phyloP scores from a whole-genome alignment of 495 filamentous ascomycete species.

The Sordaria brevicollis region DNA sequence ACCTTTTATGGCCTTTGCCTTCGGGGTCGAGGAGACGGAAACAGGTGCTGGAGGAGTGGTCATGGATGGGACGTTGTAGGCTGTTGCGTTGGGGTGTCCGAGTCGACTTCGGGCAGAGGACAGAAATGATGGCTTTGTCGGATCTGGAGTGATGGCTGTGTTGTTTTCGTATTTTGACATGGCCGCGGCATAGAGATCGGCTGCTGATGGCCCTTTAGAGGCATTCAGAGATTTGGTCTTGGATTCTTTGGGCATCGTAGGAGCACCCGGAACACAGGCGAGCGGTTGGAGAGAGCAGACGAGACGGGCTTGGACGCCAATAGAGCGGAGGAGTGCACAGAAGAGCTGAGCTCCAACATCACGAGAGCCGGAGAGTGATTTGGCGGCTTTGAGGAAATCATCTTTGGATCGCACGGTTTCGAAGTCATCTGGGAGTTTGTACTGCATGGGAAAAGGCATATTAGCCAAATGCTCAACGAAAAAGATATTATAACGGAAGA shows the following conservation, averaged over 20 bases:
- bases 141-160: slow-evolving; percentile 5
- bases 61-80: slow-evolving; percentile 24
- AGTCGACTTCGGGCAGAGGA: slow-evolving; percentile 25
- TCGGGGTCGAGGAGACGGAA: slow-evolving; percentile 13
- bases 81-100: slow-evolving; percentile 32
- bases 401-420: slow-evolving; percentile 45
- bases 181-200: slow-evolving; percentile 21
- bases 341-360: slow-evolving; percentile 87
- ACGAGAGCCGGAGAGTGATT: slow-evolving; percentile 60
- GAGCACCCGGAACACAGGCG: slow-evolving; percentile 51
- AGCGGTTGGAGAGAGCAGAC: slow-evolving; percentile 88
- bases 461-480: slow-evolving; percentile 11
- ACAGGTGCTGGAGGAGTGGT: slow-evolving; percentile 9
- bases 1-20: slow-evolving; percentile 31
- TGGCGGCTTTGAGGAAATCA: slow-evolving; percentile 64
- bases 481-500: not conserved
- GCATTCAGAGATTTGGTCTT: slow-evolving; percentile 15
- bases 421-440: slow-evolving; percentile 41
- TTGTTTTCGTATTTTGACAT: slow-evolving; percentile 23
- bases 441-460: slow-evolving; percentile 19
- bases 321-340: slow-evolving; percentile 70
- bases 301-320: slow-evolving; percentile 72
- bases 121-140: slow-evolving; percentile 3
- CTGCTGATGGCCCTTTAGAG: slow-evolving; percentile 5
- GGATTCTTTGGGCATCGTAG: slow-evolving; percentile 36